Conservation (phyloP, 1,139 yeast species). For the Pichia kudriavzevii region DNA sequence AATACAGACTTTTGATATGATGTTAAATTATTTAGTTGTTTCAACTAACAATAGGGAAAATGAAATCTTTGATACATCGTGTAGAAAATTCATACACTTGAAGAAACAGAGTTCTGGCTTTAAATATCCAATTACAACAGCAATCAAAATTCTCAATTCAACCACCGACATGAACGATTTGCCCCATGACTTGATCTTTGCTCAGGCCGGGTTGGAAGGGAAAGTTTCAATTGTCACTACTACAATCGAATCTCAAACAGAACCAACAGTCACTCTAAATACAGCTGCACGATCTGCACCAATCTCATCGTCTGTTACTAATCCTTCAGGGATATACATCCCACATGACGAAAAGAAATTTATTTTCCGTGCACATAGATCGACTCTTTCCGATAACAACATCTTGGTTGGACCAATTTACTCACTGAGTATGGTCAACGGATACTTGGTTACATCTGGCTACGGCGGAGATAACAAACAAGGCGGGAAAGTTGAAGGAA, state of each 20-base stretch:
- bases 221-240: conserved; percentile 69
- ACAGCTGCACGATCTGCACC: conserved; percentile 13
- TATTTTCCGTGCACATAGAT: conserved; percentile 82
- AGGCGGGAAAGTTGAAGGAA: conserved; percentile 47
- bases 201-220: conserved; percentile 80
- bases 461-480: conserved; percentile 8
- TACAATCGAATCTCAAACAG: conserved; percentile 7
- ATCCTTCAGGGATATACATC: conserved; percentile 12
- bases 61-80: conserved; percentile 47
- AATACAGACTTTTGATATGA: conserved; percentile 12
- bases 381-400: conserved; percentile 31
- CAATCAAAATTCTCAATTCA: conserved; percentile 50
- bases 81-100: conserved; percentile 32
- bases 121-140: conserved; percentile 56
- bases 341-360: conserved; percentile 52
- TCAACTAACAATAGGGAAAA: conserved; percentile 11
- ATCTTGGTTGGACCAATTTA: conserved; percentile 68
- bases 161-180: conserved; percentile 27
- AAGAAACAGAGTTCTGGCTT: conserved; percentile 63
- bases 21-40: conserved; percentile 7
- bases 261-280: conserved; percentile 12
- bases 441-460: conserved; percentile 10
- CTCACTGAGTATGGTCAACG: conserved; percentile 28
- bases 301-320: conserved; percentile 7
- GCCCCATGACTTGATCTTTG: conserved; percentile 43